phyloP scores from a whole-genome alignment of 1,139 yeast species.

The Saccharomyces hybrid region DNA sequence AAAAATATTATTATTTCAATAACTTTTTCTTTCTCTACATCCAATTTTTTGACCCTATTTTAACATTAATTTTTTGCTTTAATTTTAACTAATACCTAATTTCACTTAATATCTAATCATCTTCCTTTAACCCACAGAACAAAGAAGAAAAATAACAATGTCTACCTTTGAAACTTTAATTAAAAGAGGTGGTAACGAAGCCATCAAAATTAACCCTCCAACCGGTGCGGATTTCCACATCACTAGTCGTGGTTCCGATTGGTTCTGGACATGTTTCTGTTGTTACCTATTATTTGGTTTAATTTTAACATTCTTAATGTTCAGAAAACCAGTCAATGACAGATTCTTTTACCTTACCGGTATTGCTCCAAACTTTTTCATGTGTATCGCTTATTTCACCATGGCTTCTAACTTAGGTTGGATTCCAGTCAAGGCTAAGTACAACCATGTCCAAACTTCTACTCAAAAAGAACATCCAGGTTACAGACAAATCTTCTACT shows the following conservation, averaged over 20 bases:
- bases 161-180: constrained; percentile 11
- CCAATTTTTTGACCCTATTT: neutral
- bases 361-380: constrained; percentile 38
- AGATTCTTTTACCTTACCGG: constrained; percentile 25
- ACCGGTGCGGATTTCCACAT: constrained; percentile 19
- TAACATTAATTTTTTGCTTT: neutral
- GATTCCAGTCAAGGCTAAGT: constrained; percentile 47
- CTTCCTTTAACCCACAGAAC: neutral
- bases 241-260: constrained; percentile 20
- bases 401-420: constrained; percentile 64
- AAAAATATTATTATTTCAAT: neutral
- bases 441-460: constrained; percentile 41
- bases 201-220: constrained; percentile 15
- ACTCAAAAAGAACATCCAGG: constrained; percentile 32
- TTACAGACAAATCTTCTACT: constrained; percentile 57
- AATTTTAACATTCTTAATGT: constrained; percentile 48
- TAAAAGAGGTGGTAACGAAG: constrained; percentile 22
- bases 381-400: constrained; percentile 51
- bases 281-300: constrained; percentile 14
- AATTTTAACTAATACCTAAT: constrained; percentile 1
- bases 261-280: constrained; percentile 36
- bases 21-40: neutral
- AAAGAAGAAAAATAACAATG: constrained; percentile 5
- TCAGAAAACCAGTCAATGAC: constrained; percentile 15
- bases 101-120: neutral